Conservation (phyloP, 1,284 basidiomycete genomes). For the Microbotryum violaceum region DNA sequence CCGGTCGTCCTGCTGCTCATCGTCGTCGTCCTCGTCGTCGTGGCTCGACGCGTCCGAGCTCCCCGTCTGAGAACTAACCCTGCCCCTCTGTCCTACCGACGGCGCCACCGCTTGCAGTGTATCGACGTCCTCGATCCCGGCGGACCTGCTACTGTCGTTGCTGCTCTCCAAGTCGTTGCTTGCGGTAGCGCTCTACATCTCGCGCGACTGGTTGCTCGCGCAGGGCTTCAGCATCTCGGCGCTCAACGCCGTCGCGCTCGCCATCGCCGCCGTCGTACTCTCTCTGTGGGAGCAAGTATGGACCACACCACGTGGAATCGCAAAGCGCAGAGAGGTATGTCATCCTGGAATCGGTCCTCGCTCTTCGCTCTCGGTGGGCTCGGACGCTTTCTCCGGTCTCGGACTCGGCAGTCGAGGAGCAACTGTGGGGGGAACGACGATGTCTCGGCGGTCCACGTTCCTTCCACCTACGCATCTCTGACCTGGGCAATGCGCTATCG, state of each 20-base stretch:
- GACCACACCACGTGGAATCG: constrained; percentile 4
- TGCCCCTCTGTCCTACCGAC: background rate
- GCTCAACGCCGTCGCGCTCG: constrained; percentile 15
- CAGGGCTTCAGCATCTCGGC: constrained; percentile 16
- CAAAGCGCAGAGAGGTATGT: constrained; percentile 22
- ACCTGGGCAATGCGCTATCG: background rate
- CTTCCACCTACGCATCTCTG: background rate
- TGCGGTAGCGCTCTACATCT: constrained; percentile 30
- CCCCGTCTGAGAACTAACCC: background rate
- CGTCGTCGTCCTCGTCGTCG: too few species aligned
- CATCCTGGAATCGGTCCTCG: too few species aligned
- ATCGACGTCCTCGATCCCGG: constrained; percentile 16
- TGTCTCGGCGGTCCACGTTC: background rate
- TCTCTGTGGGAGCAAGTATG: constrained; percentile 20
- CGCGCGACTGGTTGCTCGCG: constrained; percentile 31
- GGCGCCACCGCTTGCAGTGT: background rate
- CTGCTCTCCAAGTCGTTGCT: constrained; percentile 32
- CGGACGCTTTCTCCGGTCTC: background rate
- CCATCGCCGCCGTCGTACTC: constrained; percentile 11
- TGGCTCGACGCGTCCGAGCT: background rate
- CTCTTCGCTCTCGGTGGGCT: background rate
- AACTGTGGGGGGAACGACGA: background rate
- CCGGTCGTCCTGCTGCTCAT: too few species aligned
- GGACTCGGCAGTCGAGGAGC: background rate
- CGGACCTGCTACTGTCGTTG: constrained; percentile 30